These are phyloP conservation scores for Colletotrichum navitas DNA, from an alignment of 2,329 filamentous ascomycete genomes.

Conservation along the genomic window DNA sequence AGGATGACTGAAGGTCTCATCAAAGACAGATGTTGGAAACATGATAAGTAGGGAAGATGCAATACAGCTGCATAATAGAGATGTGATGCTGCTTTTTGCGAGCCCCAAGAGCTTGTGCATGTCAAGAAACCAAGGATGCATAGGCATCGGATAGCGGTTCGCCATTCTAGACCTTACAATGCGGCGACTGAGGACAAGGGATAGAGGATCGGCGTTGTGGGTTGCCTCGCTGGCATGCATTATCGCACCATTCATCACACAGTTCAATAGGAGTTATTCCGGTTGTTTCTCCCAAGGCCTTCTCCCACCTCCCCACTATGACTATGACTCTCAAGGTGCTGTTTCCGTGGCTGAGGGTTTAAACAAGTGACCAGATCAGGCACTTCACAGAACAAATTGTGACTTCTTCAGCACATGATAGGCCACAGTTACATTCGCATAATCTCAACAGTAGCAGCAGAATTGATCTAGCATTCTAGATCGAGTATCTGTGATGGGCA, in stretches of 20 bases:
- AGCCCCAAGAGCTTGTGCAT: background rate
- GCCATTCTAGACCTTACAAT: background rate
- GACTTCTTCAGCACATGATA: background rate
- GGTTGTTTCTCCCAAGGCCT: no score
- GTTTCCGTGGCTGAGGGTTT: background rate
- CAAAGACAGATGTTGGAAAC: background rate
- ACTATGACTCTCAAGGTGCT: background rate
- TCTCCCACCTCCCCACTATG: background rate
- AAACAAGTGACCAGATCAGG: background rate
- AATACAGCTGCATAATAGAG: background rate
- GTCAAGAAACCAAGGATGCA: background rate
- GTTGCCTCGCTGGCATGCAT: background rate
- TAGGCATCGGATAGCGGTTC: background rate
- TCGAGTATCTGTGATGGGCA: background rate
- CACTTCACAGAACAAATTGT: background rate
- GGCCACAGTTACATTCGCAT: no score
- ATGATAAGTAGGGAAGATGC: background rate
- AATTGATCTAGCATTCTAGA: background rate
- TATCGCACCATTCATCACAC: background rate
- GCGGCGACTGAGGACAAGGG: background rate
- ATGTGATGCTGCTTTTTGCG: no score
- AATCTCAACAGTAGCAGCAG: background rate
- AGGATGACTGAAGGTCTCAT: slow-evolving; percentile 51
- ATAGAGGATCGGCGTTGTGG: slow-evolving; percentile 9
- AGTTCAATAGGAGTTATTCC: no score